These are phyloP conservation scores for Rhodomyrtus psidioides DNA, from an alignment of 441 rosid species.

Conservation along the genomic window DNA sequence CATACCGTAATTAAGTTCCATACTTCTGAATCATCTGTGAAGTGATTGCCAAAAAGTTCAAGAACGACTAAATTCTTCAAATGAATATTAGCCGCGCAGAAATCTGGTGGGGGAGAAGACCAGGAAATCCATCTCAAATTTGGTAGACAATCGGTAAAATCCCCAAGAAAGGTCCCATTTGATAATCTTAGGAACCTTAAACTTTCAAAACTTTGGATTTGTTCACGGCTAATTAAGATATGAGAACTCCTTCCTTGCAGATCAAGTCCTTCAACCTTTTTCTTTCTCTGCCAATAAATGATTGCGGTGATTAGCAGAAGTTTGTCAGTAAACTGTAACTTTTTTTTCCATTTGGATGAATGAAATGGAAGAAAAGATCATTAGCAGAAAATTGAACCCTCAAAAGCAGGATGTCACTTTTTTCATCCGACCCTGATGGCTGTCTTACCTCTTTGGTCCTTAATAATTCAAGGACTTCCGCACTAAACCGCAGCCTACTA, in stretches of 20 bases:
- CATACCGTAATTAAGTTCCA: too few relatives aligned
- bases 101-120: background rate
- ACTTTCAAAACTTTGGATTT: too few relatives aligned
- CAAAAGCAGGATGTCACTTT: too few relatives aligned
- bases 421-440: too few relatives aligned
- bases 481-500: background rate
- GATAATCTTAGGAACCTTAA: too few relatives aligned
- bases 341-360: background rate
- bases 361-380: background rate
- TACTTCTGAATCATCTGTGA: too few relatives aligned
- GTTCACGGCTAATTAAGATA: background rate
- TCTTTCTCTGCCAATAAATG: background rate
- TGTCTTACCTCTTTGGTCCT: too few relatives aligned
- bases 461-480: background rate
- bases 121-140: background rate
- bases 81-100: background rate
- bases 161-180: too few relatives aligned
- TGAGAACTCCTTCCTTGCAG: fast-evolving
- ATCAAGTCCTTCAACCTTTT: background rate
- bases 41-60: too few relatives aligned
- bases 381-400: background rate
- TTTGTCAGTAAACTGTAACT: fast-evolving
- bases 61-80: too few relatives aligned
- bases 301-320: background rate
- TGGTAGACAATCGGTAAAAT: background rate